phyloP scores from a whole-genome alignment of 208 protist genomes.

The Leishmania turanica region DNA sequence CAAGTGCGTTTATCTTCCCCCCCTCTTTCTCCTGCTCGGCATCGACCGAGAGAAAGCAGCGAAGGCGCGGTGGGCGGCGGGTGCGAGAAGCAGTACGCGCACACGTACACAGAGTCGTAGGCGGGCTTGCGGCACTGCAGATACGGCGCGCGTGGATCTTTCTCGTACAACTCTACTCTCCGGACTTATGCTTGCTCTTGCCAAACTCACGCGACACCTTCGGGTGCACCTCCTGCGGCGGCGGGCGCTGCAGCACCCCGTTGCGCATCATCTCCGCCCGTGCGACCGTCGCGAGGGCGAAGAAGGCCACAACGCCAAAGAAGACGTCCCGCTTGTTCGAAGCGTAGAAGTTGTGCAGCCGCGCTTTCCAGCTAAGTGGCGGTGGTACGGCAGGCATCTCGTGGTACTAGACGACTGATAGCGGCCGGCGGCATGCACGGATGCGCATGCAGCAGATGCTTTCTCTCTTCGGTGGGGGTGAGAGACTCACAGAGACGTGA shows the following conservation, averaged over 20 bases:
- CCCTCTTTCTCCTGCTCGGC: not conserved
- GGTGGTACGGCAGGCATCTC: not conserved
- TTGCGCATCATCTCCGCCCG: conserved; percentile 57
- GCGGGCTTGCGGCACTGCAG: not conserved
- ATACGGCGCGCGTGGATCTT: not conserved
- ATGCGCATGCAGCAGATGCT: not conserved
- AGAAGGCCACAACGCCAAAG: conserved; percentile 57
- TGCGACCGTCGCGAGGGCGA: conserved; percentile 49
- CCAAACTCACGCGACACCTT: conserved; percentile 55
- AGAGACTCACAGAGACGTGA: not conserved
- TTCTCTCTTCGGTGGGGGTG: not conserved
- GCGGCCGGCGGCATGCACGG: not conserved
- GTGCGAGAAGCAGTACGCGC: not conserved
- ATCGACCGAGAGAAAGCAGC: not conserved
- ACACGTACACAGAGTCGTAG: not conserved
- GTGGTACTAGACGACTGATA: not conserved
- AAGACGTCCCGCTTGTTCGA: conserved; percentile 62
- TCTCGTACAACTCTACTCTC: conserved; percentile 1
- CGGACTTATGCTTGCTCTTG: conserved; percentile 27
- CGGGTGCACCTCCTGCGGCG: conserved; percentile 31
- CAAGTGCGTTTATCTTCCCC: not conserved
- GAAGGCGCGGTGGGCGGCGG: not conserved
- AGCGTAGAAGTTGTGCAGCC: conserved; percentile 30
- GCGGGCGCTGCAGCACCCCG: conserved; percentile 41
- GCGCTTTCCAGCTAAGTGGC: conserved; percentile 27